Conservation (phyloP, 2,329 filamentous ascomycete species). For the Parastagonospora avenae region DNA sequence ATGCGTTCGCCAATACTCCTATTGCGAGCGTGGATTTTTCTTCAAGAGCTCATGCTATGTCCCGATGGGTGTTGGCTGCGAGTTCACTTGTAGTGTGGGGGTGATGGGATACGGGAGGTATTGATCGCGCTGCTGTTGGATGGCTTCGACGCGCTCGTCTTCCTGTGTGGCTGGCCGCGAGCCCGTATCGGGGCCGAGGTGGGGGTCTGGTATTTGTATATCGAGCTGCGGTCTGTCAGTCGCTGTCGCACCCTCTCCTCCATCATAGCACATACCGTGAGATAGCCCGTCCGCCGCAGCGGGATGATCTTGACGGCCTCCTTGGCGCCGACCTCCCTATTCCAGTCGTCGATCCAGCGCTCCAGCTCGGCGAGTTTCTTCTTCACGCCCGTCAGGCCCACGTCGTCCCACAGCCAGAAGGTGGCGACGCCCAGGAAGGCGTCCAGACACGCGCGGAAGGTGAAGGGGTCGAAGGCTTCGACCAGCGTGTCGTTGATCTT, state of each 20-base stretch:
- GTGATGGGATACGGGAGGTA: slow-evolving; percentile 30
- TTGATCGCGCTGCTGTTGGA: slow-evolving; percentile 20
- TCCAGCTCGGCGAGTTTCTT: slow-evolving; percentile 72
- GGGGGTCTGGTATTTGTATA: slow-evolving; percentile 80
- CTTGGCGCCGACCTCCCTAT: slow-evolving; percentile 65
- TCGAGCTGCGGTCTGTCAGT: slow-evolving; percentile 63
- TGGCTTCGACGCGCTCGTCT: slow-evolving; percentile 17
- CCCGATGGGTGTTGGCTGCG: slow-evolving; percentile 29
- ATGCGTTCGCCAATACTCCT: too few relatives aligned
- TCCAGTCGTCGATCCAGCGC: slow-evolving; percentile 85
- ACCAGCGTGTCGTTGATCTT: slow-evolving; percentile 79
- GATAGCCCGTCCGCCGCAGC: slow-evolving; percentile 82
- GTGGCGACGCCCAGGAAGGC: slow-evolving; percentile 79
- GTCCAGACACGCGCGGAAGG: slow-evolving; percentile 78
- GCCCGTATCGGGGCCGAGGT: slow-evolving; percentile 57
- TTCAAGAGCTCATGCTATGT: slow-evolving; percentile 6
- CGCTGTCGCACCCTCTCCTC: neutral
- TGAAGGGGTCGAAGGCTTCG: slow-evolving; percentile 80
- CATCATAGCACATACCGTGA: slow-evolving; percentile 66
- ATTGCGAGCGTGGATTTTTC: too few relatives aligned
- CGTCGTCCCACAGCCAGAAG: slow-evolving; percentile 93
- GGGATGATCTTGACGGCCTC: slow-evolving; percentile 76
- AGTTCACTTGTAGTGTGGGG: slow-evolving; percentile 39
- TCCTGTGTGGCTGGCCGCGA: slow-evolving; percentile 35
- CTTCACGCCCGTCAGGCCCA: slow-evolving; percentile 79